phyloP scores from a whole-genome alignment of 2,329 filamentous ascomycete genomes.

The Cadophora malorum region DNA sequence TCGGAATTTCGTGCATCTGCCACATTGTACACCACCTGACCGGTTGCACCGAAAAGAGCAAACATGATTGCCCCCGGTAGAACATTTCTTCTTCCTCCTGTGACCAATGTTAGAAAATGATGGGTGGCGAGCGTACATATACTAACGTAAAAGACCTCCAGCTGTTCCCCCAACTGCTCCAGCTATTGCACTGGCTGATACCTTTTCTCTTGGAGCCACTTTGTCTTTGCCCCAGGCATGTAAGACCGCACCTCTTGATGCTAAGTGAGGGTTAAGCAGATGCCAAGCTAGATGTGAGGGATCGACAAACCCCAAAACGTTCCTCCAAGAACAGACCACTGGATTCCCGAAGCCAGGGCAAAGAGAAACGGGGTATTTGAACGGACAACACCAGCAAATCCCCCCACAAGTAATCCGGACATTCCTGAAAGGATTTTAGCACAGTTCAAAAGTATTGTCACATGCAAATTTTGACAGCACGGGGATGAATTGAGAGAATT shows the following conservation, averaged over 20 bases:
- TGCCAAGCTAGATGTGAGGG: not conserved
- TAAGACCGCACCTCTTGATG: slow-evolving; percentile 55
- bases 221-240: slow-evolving; percentile 51
- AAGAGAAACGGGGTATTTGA: slow-evolving; percentile 73
- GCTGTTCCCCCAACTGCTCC: slow-evolving; percentile 74
- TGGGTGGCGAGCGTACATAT: slow-evolving; percentile 5
- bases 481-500: not conserved
- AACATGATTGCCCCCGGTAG: slow-evolving; percentile 66
- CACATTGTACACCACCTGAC: slow-evolving; percentile 61
- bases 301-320: slow-evolving; percentile 72
- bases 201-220: slow-evolving; percentile 63
- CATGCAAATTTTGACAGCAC: slow-evolving; percentile 22
- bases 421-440: slow-evolving; percentile 53
- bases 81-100: slow-evolving; percentile 60
- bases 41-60: slow-evolving; percentile 60
- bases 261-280: slow-evolving; percentile 45
- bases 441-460: slow-evolving; percentile 22
- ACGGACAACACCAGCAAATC: slow-evolving; percentile 73
- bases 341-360: slow-evolving; percentile 73
- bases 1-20: slow-evolving; percentile 50
- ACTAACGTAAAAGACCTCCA: slow-evolving; percentile 60
- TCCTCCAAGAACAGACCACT: slow-evolving; percentile 81
- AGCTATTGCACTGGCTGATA: slow-evolving; percentile 72
- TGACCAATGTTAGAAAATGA: slow-evolving; percentile 33
- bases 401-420: slow-evolving; percentile 68